A percentile compares a stretch with the other conserved stretches of the same genome.
phyloP scores from a whole-genome alignment of 2,329 filamentous ascomycete genomes.

The Onygenales sp. region DNA sequence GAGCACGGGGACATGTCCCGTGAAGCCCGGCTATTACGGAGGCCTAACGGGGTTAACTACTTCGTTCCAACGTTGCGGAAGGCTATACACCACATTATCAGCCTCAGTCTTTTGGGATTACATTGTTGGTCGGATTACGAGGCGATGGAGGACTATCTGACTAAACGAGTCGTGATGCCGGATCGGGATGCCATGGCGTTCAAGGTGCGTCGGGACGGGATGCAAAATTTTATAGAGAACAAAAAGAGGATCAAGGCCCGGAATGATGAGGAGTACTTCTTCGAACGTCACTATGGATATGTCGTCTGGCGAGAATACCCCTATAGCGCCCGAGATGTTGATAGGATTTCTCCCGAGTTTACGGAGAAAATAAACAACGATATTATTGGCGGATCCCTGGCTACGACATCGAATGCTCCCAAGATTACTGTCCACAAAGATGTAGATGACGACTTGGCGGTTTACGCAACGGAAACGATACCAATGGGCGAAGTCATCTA shows the following conservation, averaged over 20 bases:
- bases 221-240: conserved; percentile 4
- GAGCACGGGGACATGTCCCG: conserved; percentile 1
- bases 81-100: conserved; percentile 20
- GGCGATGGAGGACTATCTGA: conserved; percentile 12
- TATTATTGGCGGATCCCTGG: conserved; percentile 13
- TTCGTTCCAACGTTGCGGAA: conserved; percentile 23
- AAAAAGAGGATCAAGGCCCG: conserved; percentile 2
- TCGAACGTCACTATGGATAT: conserved; percentile 17
- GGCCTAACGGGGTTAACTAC: conserved; percentile 17
- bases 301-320: conserved; percentile 18
- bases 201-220: conserved; percentile 9
- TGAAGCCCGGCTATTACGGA: conserved; percentile 15
- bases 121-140: conserved; percentile 23
- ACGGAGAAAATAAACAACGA: conserved; percentile 16
- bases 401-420: conserved; percentile 4
- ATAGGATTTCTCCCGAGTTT: conserved; percentile 11
- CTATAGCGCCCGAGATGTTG: conserved; percentile 17
- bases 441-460: conserved; percentile 10
- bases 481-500: conserved; percentile 17
- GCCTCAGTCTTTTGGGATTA: conserved; percentile 21
- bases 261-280: conserved; percentile 14
- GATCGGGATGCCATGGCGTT: conserved; percentile 17
- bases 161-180: conserved; percentile 10
- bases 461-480: conserved; percentile 22
- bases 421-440: conserved; percentile 7